Base-by-base conservation (phyloP, 169 alveolate species). In the Cardiosporidium cionae region DNA sequence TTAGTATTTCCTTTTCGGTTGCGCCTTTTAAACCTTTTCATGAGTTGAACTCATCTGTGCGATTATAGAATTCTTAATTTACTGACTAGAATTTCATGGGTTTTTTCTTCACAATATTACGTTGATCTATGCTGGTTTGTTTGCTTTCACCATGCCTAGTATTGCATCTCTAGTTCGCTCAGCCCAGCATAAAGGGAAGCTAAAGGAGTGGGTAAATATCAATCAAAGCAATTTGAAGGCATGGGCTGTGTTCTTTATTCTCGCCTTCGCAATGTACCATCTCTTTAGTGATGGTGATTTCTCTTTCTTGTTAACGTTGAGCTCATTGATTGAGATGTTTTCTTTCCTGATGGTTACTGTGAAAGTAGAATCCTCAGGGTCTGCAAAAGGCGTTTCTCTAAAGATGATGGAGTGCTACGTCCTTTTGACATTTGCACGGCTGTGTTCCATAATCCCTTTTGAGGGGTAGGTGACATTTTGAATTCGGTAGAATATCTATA, bases 261-360 rank as follows among this genome's bases (percentile, higher is more conserved):
- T 89, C 27, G 79, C 91, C 16, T 79, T 93, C 28, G 32, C 91
- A n/a, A 70, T 93, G 65, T 91, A 84, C 68, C 78, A 86, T 64
- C 65, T 84, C 32, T 83, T 86, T 68, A 91, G 97, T 23, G 96
- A 91, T 82, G 96, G 98, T 7, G 98, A 93, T 72, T 94, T 94
- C 82, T 92, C 97, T 22, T 89, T 94, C 79, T 82, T 94, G 33
- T 74, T 94, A 73, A 94, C 98, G 7, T 81, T 94, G 23, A 89
- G 95, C 29, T 91, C 97, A 1, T 83, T 92, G 27, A 88, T 94
- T 52, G 85, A 93, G 66, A 86, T 87, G 82, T 83, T 93, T 68
- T 83, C 96, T 34, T 92, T 94, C 81, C 87, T 94, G 25, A 92
- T 92, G 91, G 93, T 94, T 7, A 83, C 88, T 22, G 68, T 81